Conservation (phyloP, 495 filamentous ascomycete genomes). For the Thermochaetoides thermophila region DNA sequence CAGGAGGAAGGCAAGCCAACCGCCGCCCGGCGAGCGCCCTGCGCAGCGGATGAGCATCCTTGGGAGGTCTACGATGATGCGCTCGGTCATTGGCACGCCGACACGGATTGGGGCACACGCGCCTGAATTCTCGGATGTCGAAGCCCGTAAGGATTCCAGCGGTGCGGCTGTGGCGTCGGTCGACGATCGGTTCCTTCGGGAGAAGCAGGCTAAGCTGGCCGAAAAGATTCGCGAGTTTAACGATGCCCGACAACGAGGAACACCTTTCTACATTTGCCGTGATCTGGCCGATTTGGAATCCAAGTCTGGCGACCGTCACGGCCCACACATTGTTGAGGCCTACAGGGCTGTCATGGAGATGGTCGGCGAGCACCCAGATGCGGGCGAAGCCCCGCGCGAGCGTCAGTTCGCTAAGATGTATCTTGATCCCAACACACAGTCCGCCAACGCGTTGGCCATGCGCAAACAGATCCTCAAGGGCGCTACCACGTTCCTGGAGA, state of each 20-base stretch:
- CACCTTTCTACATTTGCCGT: conserved; percentile 51
- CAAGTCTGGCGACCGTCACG: conserved; percentile 47
- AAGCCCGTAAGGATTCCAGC: conserved; percentile 36
- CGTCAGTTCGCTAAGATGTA: conserved; percentile 65
- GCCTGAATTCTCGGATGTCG: conserved; percentile 50
- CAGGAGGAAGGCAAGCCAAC: conserved; percentile 32
- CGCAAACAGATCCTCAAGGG: conserved; percentile 65
- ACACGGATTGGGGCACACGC: conserved; percentile 41
- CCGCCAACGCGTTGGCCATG: conserved; percentile 41
- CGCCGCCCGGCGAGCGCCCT: conserved; percentile 20
- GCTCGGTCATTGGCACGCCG: conserved; percentile 72
- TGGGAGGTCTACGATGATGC: conserved; percentile 55
- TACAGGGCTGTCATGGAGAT: conserved; percentile 67
- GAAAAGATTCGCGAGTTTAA: conserved; percentile 68
- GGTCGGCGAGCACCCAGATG: conserved; percentile 45
- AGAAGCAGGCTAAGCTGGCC: conserved; percentile 66
- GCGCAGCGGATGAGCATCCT: conserved; percentile 45
- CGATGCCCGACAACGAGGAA: conserved; percentile 46
- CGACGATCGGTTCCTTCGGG: conserved; percentile 57
- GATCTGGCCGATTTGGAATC: conserved; percentile 58
- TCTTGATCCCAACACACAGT: conserved; percentile 52
- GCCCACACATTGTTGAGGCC: conserved; percentile 55
- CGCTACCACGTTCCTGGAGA: conserved; percentile 61
- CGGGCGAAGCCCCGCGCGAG: conserved; percentile 45
- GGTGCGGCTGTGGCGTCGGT: conserved; percentile 28